A percentile compares a stretch with the other conserved stretches of the same genome.
Conservation (phyloP, 2,329 filamentous ascomycete genomes). For the Plectosphaerella sp. region DNA sequence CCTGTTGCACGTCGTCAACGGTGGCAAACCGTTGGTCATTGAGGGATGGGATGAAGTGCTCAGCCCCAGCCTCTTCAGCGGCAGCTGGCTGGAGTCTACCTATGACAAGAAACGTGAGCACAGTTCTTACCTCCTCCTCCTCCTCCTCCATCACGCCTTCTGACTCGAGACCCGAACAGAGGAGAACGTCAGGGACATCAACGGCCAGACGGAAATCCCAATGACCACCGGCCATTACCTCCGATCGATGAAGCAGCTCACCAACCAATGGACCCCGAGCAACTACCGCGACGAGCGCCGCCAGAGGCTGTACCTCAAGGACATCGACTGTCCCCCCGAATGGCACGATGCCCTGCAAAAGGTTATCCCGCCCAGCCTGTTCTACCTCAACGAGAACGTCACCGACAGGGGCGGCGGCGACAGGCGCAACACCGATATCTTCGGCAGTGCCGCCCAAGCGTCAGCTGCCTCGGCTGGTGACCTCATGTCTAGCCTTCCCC, state of each 20-base stretch:
- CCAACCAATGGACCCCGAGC: conserved; percentile 72
- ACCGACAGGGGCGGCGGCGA: conserved; percentile 31
- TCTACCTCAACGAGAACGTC: conserved; percentile 83
- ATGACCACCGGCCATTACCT: conserved; percentile 90
- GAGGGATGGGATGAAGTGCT: conserved; percentile 79
- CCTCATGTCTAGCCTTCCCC: conserved; percentile 87
- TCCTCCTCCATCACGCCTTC: conserved; percentile 3
- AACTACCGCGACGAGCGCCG: conserved; percentile 76
- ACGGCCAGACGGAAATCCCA: conserved; percentile 66
- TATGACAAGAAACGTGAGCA: conserved; percentile 73
- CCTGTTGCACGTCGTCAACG: conserved; percentile 73
- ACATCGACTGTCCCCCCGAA: conserved; percentile 87
- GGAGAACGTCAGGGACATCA: conserved; percentile 81
- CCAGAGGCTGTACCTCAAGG: conserved; percentile 91
- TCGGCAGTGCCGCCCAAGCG: conserved; percentile 44
- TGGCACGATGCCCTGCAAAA: conserved; percentile 80
- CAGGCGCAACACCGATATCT: conserved; percentile 21
- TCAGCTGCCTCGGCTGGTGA: conserved; percentile 74
- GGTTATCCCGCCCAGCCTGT: conserved; percentile 74
- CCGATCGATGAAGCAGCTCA: conserved; percentile 76
- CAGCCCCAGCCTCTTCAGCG: conserved; percentile 73
- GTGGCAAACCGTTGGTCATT: conserved; percentile 84
- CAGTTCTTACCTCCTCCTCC: conserved; percentile 1
- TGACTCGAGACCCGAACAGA: conserved; percentile 41
- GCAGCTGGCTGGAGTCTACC: conserved; percentile 73